A percentile compares a stretch with the other conserved stretches of the same genome.
phyloP scores from a whole-genome alignment of 2,329 filamentous ascomycete genomes.

The Rhynchosporium secalis region DNA sequence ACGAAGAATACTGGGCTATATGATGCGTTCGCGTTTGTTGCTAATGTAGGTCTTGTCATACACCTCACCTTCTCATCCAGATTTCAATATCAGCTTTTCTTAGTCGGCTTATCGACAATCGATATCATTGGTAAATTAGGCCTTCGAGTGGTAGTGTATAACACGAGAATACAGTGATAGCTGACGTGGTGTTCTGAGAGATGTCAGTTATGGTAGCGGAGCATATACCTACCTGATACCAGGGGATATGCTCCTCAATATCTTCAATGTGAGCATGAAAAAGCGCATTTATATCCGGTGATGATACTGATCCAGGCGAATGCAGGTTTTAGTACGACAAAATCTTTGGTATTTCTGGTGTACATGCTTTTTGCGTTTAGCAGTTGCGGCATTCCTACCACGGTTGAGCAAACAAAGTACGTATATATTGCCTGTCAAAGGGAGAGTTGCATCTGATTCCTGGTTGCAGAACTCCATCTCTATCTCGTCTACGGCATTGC shows the following conservation, averaged over 20 bases:
- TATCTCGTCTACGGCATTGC: slow-evolving; percentile 13
- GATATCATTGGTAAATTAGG: slow-evolving; percentile 13
- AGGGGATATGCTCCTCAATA: slow-evolving; percentile 1
- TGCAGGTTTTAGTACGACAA: slow-evolving; percentile 17
- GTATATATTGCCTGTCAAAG: slow-evolving; percentile 6
- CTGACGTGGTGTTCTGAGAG: neutral
- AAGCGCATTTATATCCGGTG: neutral
- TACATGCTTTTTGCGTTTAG: slow-evolving; percentile 40
- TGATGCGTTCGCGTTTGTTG: slow-evolving; percentile 37
- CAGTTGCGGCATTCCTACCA: slow-evolving; percentile 41
- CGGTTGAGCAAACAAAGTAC: slow-evolving; percentile 41
- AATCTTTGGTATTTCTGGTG: slow-evolving; percentile 36
- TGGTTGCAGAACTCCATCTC: neutral
- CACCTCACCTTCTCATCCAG: neutral
- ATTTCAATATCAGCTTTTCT: slow-evolving; percentile 1
- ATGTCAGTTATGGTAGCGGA: slow-evolving; percentile 13
- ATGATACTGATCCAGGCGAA: slow-evolving; percentile 18
- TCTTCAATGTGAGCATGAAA: slow-evolving; percentile 8
- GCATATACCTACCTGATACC: slow-evolving; percentile 11
- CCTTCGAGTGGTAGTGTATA: neutral
- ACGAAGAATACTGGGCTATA: slow-evolving; percentile 39
- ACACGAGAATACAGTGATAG: neutral
- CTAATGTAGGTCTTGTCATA: slow-evolving; percentile 29
- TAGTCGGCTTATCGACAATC: slow-evolving; percentile 2
- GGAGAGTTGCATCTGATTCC: neutral